phyloP scores from a whole-genome alignment of 768 basidiomycete species.

The Suillus americanus region DNA sequence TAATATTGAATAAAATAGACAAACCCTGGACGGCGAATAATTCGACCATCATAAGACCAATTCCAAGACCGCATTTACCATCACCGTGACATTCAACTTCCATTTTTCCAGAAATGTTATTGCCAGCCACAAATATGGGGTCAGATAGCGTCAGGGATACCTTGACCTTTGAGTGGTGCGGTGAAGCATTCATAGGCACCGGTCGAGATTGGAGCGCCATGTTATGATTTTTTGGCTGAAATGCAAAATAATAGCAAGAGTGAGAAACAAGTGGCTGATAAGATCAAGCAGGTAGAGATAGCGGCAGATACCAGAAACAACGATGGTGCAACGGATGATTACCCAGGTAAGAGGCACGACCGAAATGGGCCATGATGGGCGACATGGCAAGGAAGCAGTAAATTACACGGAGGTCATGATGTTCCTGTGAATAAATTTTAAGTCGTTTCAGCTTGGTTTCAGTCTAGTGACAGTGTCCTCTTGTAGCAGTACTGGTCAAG shows the following conservation, averaged over 20 bases:
- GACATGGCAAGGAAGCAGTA: slow-evolving; percentile 1
- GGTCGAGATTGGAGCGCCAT: slow-evolving; percentile 38
- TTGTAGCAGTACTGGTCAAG: not conserved
- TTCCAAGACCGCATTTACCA: slow-evolving; percentile 58
- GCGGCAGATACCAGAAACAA: slow-evolving; percentile 12
- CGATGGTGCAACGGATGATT: slow-evolving; percentile 4
- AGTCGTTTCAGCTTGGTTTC: not conserved
- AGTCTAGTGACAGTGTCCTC: slow-evolving; percentile 1
- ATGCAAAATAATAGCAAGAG: not conserved
- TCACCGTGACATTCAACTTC: slow-evolving; percentile 80
- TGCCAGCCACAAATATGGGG: slow-evolving; percentile 64
- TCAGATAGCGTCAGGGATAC: slow-evolving; percentile 61
- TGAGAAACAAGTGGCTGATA: not conserved
- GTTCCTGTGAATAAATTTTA: slow-evolving; percentile 9
- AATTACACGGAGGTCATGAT: slow-evolving; percentile 21
- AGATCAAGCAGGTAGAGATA: slow-evolving; percentile 11
- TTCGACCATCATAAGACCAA: slow-evolving; percentile 77
- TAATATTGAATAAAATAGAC: slow-evolving; percentile 11
- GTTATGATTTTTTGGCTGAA: not conserved
- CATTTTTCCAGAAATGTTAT: slow-evolving; percentile 69
- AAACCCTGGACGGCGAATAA: slow-evolving; percentile 71
- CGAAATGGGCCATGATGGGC: slow-evolving; percentile 15
- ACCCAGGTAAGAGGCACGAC: slow-evolving; percentile 10
- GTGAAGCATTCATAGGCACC: slow-evolving; percentile 81
- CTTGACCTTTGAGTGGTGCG: slow-evolving; percentile 77